Evolutionary conservation across 257 asterid species (phyloP), one percentile per base, ranked within the genome.

Genomic region (Scutellaria barbata): DNA sequence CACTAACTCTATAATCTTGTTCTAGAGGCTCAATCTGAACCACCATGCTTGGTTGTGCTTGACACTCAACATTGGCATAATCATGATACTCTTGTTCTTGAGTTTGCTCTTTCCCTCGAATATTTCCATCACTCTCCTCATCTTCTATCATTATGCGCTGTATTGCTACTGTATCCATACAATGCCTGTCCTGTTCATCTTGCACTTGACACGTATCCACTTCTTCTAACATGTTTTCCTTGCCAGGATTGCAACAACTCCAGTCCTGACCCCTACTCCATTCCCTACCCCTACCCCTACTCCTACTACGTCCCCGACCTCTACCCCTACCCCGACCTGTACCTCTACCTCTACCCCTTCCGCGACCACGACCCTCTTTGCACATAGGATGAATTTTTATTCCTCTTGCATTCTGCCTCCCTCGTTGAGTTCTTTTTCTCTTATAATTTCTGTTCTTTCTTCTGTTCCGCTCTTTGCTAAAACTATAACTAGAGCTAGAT

Each of bases 401-500:
- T 30, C 68, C 79, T 60, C 35, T 60, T 37, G 63, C 63, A 8
- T 68, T 62, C 39, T 63, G 62, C 66, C 58, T 35, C 41, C 41
- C 11, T 12, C 4, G 30, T 17, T 0, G 60, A 56, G 61, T 14
- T 60, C 1, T 46, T 41, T 59, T 75, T 40, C 48, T 46, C 67
- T 22, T 42, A n/a, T 2, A 8, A 4, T 47, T 52, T 53, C 46
- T n/a, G 55, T 8, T 68, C 18, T 13, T 72, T 72, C 69, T 76
- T 20, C 22, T 42, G 46, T 76, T 67, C 81, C 16, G 8, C 60
- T 52, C 40, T 8, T 0, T 60, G 17, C 13, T 43, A 59, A 37
- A 57, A 58, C 77, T 58, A 30, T 46, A 25, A 54, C 80, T 54
- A 66, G 81, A 66, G 73, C 78, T 64, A n/a, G 72, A 30, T 30